Base-by-base conservation (phyloP, 768 basidiomycete genomes). In the Trametes villosa region DNA sequence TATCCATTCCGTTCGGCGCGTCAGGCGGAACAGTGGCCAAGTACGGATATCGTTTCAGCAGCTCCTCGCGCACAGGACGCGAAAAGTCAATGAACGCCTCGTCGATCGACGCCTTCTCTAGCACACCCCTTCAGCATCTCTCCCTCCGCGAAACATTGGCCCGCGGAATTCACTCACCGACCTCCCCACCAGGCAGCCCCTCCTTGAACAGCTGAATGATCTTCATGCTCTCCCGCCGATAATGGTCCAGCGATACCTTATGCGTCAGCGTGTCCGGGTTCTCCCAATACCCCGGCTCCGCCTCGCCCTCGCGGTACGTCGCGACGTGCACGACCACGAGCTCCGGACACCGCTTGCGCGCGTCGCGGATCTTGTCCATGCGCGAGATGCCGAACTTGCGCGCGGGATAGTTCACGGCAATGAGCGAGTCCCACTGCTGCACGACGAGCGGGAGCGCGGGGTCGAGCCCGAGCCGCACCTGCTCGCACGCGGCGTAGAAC, bases 61-160 rank as follows among this genome's bases (percentile, higher is more conserved):
- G 74, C 45, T 83, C 77, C 57, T 88, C 84, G 36, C 92, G 86
- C n/a, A 94, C 86, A 33, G 89, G 88, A 9, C 81, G 81, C 3
- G 94, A 92, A 57, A 98, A 83, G 72, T 98, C 96, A 57, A 98
- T 86, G 73, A 96, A 99, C 0, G 93, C 94, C 70, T 99, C 97
- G 68, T 98, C 97, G 34, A 98, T 97, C 0, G 94, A 96, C 24
- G 97, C 97, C 72, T 96, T 97, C 75, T 99, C 96, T 57, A 44
- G 20, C 5, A 9, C 24, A 7, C 9, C 20, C 40, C n/a, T 56
- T 45, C 36, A 56, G 29, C 40, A 29, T 45, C 8, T 20, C 26
- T 12, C 47, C 47, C 59, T 31, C 38, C 15, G 17, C 15, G 9
- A 3, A 13, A 15, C 24, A 24, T n/a, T 11, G 4, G 31, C n/a